Percentiles rank a stretch among this genome's conserved stretches.
phyloP scores from a whole-genome alignment of 805 yeast genomes.

The Yamadazyma sp. region DNA sequence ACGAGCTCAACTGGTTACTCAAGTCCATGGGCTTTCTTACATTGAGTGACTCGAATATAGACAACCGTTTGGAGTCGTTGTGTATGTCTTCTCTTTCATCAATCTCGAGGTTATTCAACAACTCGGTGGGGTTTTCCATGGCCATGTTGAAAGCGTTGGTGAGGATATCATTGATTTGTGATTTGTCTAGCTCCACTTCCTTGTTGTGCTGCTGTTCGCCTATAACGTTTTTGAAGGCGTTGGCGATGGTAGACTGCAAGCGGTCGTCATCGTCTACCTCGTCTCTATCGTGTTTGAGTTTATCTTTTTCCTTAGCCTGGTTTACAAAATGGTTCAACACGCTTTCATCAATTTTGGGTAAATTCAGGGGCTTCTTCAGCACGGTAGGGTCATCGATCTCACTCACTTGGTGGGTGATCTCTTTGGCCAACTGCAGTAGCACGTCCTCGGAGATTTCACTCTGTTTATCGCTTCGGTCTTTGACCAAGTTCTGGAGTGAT shows the following conservation, averaged over 20 bases:
- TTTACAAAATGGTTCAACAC: conserved; percentile 37
- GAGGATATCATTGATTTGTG: conserved; percentile 65
- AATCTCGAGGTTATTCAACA: conserved; percentile 37
- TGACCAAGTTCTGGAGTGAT: conserved; percentile 20
- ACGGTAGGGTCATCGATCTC: conserved; percentile 13
- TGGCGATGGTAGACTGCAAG: conserved; percentile 53
- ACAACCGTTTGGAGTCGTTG: conserved; percentile 3
- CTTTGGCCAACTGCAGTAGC: conserved; percentile 29
- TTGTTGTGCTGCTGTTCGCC: conserved; percentile 10
- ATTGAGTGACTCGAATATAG: conserved; percentile 7
- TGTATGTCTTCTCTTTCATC: conserved; percentile 17
- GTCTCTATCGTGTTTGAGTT: background rate
- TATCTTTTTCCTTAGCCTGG: conserved; percentile 22
- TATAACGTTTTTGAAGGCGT: conserved; percentile 52
- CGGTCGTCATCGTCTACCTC: conserved; percentile 12
- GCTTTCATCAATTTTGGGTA: conserved; percentile 38
- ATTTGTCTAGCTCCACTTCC: conserved; percentile 47
- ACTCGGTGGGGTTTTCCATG: conserved; percentile 57
- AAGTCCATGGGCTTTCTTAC: conserved; percentile 11
- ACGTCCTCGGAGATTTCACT: conserved; percentile 19
- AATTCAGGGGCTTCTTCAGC: conserved; percentile 8
- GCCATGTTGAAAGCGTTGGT: conserved; percentile 80
- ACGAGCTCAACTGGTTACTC: conserved; percentile 28
- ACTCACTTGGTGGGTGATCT: conserved; percentile 32
- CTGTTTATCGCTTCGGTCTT: conserved; percentile 2